These are phyloP conservation scores for Silene latifolia DNA, from an alignment of 148 eudicot species.

Conservation along the genomic window DNA sequence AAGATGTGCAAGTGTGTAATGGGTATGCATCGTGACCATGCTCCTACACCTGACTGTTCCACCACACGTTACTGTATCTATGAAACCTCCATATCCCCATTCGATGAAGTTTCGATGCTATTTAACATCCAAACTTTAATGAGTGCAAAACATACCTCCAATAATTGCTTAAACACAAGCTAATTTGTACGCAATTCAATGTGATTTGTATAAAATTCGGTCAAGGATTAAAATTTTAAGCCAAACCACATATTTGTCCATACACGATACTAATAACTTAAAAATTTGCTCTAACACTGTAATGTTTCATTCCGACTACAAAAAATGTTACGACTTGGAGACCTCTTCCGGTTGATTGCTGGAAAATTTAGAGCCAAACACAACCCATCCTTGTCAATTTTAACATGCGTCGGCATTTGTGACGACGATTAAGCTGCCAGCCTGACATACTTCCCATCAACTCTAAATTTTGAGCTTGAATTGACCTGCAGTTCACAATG, in stretches of 20 bases:
- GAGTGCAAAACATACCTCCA: too few species aligned
- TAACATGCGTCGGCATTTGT: neutral
- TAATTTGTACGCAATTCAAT: neutral
- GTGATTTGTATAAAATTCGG: neutral
- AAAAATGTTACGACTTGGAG: conserved; percentile 7
- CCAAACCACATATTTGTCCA: neutral
- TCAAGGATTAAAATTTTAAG: neutral
- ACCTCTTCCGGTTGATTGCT: neutral
- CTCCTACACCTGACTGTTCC: too few species aligned
- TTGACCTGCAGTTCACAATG: conserved; percentile 48
- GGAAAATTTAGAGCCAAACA: neutral
- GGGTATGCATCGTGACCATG: too few species aligned
- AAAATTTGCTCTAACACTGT: neutral
- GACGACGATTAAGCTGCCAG: conserved; percentile 38
- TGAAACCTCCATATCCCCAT: too few species aligned
- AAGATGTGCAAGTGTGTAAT: too few species aligned
- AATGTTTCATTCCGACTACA: conserved; percentile 17
- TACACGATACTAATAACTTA: neutral
- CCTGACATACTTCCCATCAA: conserved; percentile 66
- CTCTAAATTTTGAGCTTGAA: conserved; percentile 55
- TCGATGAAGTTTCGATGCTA: too few species aligned
- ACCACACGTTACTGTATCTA: too few species aligned
- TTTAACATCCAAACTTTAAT: neutral
- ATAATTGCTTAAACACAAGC: too few species aligned
- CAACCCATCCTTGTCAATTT: neutral